Evolutionary conservation across 2,329 filamentous ascomycete genomes (phyloP), one percentile per base, ranked within the genome.

Genomic region (Aureobasidium sp.): DNA sequence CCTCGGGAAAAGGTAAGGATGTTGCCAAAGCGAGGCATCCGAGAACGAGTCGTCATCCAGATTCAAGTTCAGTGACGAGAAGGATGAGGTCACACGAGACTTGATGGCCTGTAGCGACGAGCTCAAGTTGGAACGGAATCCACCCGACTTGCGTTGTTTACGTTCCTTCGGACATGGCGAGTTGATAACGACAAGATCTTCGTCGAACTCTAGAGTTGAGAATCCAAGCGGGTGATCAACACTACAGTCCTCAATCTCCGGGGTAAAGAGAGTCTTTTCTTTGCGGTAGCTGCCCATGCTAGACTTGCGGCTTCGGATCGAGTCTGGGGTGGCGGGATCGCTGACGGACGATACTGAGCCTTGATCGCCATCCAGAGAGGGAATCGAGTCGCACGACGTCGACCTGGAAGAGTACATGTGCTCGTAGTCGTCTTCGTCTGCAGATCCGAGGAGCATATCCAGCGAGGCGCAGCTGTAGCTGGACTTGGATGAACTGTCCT

Each of bases 121-220:
- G 0, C 84, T 87, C 47, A 87, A 74, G 64, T 87, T 87, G 0
- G 84, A 87, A 64, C 83, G 85, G 74, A 87, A 83, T 1, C 78
- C 80, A 34, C 48, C 41, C 34, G 60, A 55, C 42, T 56, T 62
- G 14, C 60, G 41, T 31, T 62, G 61, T 20, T 63, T 63, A 34
- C 62, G 58, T 12, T 62, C 76, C 56, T 74, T 75, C 5, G 78
- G 65, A 60, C 78, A 78, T 48, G 78, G 76, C 31, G 73, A 68
- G 25, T 71, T 65, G 17, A 70, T 31, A 61, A 62, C 61, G 34
- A 74, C 68, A 66, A 68, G 69, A 15, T 72, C 63, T 47, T 65
- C 55, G 27, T 74, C 69, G 3, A 63, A 34, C 5, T 66, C 64
- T 12, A 59, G n/a, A 29, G 68, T 62, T 34, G 68, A 69, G 44